Percentiles rank a stretch among this genome's conserved stretches.
phyloP scores from a whole-genome alignment of 768 basidiomycete genomes.

The Panus rudis region DNA sequence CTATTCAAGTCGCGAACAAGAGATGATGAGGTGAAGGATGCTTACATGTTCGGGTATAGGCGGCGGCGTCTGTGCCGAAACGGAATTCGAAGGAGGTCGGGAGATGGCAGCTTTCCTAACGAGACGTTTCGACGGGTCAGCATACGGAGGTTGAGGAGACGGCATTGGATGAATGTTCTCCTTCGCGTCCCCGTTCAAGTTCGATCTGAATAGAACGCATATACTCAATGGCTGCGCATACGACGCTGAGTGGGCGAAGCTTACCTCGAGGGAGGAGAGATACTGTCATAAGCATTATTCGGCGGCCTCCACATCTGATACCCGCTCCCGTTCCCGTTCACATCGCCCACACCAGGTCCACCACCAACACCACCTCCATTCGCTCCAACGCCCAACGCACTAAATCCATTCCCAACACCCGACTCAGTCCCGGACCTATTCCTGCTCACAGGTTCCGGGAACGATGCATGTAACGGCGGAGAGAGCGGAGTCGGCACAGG shows the following conservation, averaged over 20 bases:
- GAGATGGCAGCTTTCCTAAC: constrained; percentile 36
- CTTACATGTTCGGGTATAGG: constrained; percentile 47
- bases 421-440: constrained; percentile 4
- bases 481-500: too few relatives aligned
- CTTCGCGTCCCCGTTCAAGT: too few relatives aligned
- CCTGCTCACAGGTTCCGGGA: constrained; percentile 4
- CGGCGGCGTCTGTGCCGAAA: constrained; percentile 33
- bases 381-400: too few relatives aligned
- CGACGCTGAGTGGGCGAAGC: too few relatives aligned
- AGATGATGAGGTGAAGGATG: constrained; percentile 3
- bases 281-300: background rate
- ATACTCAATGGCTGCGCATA: too few relatives aligned
- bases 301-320: constrained; percentile 12
- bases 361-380: too few relatives aligned
- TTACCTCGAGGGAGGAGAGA: background rate
- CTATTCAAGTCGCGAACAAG: constrained; percentile 1
- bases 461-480: background rate
- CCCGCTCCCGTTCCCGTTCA: background rate
- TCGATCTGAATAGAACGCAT: too few relatives aligned
- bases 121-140: constrained; percentile 7
- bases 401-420: too few relatives aligned
- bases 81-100: constrained; percentile 36
- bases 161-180: too few relatives aligned
- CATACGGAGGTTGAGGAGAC: background rate
- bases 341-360: background rate